Conservation (phyloP, 2,329 filamentous ascomycete species). For the Hypoxylon sp. region DNA sequence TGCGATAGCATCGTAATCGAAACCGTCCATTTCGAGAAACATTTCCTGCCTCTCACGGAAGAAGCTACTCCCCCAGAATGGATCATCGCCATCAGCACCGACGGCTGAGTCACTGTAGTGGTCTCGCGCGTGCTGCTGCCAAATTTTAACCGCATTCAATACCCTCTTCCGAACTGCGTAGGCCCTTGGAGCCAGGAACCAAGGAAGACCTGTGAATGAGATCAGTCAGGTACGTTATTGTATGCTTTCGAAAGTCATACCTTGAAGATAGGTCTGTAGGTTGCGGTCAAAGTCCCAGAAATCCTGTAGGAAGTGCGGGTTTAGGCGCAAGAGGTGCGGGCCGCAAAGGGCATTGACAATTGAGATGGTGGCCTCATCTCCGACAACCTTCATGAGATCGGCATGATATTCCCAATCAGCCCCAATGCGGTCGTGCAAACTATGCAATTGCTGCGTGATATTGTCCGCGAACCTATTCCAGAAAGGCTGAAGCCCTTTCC, state of each 20-base stretch:
- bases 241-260: slow-evolving; percentile 22
- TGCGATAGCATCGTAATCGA: slow-evolving; percentile 47
- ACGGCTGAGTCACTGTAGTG: slow-evolving; percentile 40
- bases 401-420: slow-evolving; percentile 39
- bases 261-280: slow-evolving; percentile 51
- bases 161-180: slow-evolving; percentile 46
- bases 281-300: slow-evolving; percentile 51
- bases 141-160: slow-evolving; percentile 45
- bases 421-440: slow-evolving; percentile 34
- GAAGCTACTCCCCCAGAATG: slow-evolving; percentile 50
- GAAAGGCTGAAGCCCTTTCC: slow-evolving; percentile 46
- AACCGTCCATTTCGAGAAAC: slow-evolving; percentile 51
- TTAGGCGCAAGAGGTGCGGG: slow-evolving; percentile 46
- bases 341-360: slow-evolving; percentile 49
- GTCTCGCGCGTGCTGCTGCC: slow-evolving; percentile 49
- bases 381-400: slow-evolving; percentile 47
- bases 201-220: slow-evolving; percentile 42
- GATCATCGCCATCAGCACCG: slow-evolving; percentile 45
- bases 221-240: slow-evolving; percentile 14
- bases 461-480: slow-evolving; percentile 48
- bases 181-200: slow-evolving; percentile 49
- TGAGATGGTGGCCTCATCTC: slow-evolving; percentile 45
- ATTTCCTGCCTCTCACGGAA: slow-evolving; percentile 48
- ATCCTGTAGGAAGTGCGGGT: slow-evolving; percentile 46
- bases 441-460: slow-evolving; percentile 42